phyloP scores from a whole-genome alignment of 148 eudicot species.

The Talinum fruticosum region DNA sequence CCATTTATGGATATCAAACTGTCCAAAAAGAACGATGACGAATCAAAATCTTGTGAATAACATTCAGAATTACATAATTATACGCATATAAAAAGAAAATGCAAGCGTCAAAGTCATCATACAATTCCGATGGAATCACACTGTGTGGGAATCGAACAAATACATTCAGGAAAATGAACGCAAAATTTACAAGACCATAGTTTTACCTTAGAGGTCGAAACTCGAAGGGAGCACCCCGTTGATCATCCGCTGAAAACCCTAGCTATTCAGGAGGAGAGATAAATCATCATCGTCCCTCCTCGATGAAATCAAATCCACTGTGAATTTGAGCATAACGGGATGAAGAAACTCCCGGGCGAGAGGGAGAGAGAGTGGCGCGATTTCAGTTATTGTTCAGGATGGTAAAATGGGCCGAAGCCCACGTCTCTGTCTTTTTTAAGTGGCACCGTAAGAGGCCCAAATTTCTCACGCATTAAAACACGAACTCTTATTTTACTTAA shows the following conservation, averaged over 20 bases:
- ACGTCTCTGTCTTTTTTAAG: too few species aligned
- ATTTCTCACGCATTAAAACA: too few species aligned
- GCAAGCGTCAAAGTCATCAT: not conserved
- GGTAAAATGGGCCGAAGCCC: too few species aligned
- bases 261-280: slow-evolving; percentile 3
- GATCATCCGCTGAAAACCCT: slow-evolving; percentile 10
- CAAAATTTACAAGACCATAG: too few species aligned
- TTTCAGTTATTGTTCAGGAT: not conserved
- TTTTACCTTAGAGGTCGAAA: slow-evolving; percentile 4
- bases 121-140: too few species aligned
- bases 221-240: not conserved
- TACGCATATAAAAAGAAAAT: not conserved
- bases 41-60: not conserved
- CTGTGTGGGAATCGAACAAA: too few species aligned
- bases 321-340: not conserved
- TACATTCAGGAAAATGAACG: too few species aligned
- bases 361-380: not conserved
- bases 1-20: not conserved
- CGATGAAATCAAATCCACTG: not conserved
- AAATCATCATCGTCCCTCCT: not conserved
- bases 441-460: too few species aligned
- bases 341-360: too few species aligned
- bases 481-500: too few species aligned
- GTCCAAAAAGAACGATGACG: not conserved
- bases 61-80: not conserved